Percentiles rank a stretch among this genome's conserved stretches.
These are phyloP conservation scores for Colletotrichum musicola DNA, from an alignment of 2,329 filamentous ascomycete genomes.

Conservation along the genomic window DNA sequence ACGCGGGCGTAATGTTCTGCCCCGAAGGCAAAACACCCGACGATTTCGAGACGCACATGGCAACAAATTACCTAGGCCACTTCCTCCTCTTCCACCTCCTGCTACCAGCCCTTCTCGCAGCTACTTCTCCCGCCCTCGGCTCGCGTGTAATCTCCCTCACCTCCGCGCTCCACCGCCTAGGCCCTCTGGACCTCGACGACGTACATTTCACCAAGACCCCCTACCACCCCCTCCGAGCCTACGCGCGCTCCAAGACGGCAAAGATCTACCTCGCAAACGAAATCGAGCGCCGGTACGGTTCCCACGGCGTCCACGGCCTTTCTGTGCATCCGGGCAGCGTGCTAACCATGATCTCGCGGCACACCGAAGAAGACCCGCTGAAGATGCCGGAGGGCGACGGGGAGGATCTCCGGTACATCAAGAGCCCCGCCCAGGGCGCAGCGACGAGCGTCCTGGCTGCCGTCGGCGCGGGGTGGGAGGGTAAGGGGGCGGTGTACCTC, in stretches of 20 bases:
- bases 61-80: constrained; percentile 64
- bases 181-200: constrained; percentile 51
- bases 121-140: constrained; percentile 51
- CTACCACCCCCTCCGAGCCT: constrained; percentile 53
- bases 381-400: neutral
- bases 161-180: constrained; percentile 55
- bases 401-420: neutral
- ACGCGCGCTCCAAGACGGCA: constrained; percentile 63
- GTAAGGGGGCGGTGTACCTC: constrained; percentile 60
- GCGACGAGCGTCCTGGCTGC: constrained; percentile 60
- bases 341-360: neutral
- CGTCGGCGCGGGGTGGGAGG: constrained; percentile 54
- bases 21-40: constrained; percentile 33
- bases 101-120: constrained; percentile 55
- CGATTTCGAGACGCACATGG: constrained; percentile 57
- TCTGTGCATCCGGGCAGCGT: constrained; percentile 59
- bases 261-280: constrained; percentile 64
- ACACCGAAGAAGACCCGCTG: neutral
- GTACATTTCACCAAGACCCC: constrained; percentile 41
- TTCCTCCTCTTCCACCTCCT: constrained; percentile 67
- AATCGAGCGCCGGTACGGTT: constrained; percentile 61
- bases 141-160: constrained; percentile 61
- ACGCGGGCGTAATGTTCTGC: constrained; percentile 47
- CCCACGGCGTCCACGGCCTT: constrained; percentile 56
- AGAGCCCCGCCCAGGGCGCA: constrained; percentile 56